Conservation (phyloP, 2,329 filamentous ascomycete genomes). For the Scleromitrula shiraiana region DNA sequence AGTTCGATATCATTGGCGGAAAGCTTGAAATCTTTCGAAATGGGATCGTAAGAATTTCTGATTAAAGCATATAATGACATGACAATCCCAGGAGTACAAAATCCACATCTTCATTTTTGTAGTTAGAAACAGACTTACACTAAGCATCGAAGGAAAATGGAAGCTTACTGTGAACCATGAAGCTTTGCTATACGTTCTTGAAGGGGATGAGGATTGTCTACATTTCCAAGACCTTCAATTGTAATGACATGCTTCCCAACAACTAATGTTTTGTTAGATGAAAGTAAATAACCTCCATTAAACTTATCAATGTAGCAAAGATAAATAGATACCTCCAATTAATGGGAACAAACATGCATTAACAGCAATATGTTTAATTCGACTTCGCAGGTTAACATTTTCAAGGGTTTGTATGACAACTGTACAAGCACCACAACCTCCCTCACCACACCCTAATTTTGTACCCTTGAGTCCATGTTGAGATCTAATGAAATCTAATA, state of each 20-base stretch:
- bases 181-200: slow-evolving; percentile 85
- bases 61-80: slow-evolving; percentile 93
- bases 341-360: slow-evolving; percentile 67
- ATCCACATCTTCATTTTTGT: slow-evolving; percentile 33
- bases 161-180: slow-evolving; percentile 75
- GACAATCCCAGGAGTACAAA: slow-evolving; percentile 93
- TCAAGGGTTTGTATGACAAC: slow-evolving; percentile 76
- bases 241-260: slow-evolving; percentile 97
- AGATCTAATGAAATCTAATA: slow-evolving; percentile 88
- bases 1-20: slow-evolving; percentile 70
- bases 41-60: slow-evolving; percentile 67
- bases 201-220: slow-evolving; percentile 74
- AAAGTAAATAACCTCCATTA: neutral
- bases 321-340: slow-evolving; percentile 18
- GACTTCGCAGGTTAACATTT: slow-evolving; percentile 54
- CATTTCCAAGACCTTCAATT: slow-evolving; percentile 84
- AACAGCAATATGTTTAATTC: slow-evolving; percentile 88
- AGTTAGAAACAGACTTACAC: neutral
- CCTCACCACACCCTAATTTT: slow-evolving; percentile 91
- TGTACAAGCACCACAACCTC: slow-evolving; percentile 90
- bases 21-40: slow-evolving; percentile 17
- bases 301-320: neutral
- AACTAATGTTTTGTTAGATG: slow-evolving; percentile 38
- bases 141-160: neutral
- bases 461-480: slow-evolving; percentile 72